These are phyloP conservation scores for Blastobotrys parvus DNA, from an alignment of 805 yeast species.

Conservation along the genomic window DNA sequence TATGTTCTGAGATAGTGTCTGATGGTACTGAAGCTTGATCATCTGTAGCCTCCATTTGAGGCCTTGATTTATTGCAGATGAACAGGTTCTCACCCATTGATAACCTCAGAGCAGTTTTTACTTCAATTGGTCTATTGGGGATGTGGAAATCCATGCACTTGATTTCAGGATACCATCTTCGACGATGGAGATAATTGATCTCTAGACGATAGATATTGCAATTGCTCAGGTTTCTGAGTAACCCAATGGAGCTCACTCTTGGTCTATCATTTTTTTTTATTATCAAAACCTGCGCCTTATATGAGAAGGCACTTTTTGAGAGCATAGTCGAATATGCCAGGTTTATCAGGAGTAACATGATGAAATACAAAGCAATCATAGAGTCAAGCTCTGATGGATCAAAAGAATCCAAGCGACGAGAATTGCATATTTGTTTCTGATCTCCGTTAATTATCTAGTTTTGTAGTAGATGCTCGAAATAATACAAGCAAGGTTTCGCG, in stretches of 20 bases:
- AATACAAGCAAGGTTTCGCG: background rate
- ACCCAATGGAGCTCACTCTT: conserved; percentile 28
- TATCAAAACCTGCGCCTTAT: conserved; percentile 2
- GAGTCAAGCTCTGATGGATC: conserved; percentile 28
- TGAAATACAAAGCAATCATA: conserved; percentile 20
- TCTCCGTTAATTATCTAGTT: background rate
- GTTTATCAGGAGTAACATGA: conserved; percentile 15
- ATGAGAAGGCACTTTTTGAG: conserved; percentile 3
- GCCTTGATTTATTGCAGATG: background rate
- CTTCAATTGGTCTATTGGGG: too few relatives aligned
- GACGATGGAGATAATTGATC: conserved; percentile 16
- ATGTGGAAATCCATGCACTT: too few relatives aligned
- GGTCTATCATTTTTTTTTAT: conserved; percentile 16
- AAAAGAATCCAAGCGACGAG: conserved; percentile 3
- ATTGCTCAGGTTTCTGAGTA: conserved; percentile 9
- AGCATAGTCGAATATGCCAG: conserved; percentile 24
- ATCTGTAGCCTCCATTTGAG: conserved; percentile 1
- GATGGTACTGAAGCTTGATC: background rate
- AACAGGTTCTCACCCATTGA: background rate
- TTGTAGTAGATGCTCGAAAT: background rate
- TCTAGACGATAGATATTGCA: conserved; percentile 25
- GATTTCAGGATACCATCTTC: background rate
- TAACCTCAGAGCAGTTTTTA: too few relatives aligned
- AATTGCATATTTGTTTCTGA: conserved; percentile 6
- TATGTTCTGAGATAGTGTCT: background rate